Evolutionary conservation across 192 early-diverging fungal genomes (phyloP).

Genomic region (Podochytrium sp.): DNA sequence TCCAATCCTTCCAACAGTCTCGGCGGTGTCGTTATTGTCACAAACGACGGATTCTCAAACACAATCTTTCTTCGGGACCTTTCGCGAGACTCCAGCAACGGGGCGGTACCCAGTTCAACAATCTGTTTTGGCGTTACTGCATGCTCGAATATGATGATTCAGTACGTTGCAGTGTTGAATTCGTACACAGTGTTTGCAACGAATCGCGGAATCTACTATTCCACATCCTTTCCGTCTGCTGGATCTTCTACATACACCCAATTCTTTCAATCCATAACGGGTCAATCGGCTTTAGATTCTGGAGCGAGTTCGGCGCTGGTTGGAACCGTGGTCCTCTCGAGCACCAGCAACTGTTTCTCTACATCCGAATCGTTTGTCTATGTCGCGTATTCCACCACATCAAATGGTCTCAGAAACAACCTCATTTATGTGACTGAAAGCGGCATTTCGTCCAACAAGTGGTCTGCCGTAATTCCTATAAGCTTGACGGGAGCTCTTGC

Average conservation of each 20-base stretch:
- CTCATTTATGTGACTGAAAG: constrained; percentile 22
- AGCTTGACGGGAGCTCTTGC: neutral
- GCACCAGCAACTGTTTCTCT: neutral
- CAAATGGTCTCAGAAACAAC: neutral
- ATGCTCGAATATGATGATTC: neutral
- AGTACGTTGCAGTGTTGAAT: neutral
- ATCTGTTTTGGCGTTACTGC: neutral
- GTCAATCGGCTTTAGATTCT: constrained; percentile 1
- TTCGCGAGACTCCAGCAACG: neutral
- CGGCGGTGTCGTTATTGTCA: neutral
- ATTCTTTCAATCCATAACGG: constrained; percentile 7
- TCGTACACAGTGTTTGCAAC: constrained; percentile 3
- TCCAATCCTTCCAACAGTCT: neutral
- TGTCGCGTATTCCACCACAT: neutral
- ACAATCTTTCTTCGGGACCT: constrained; percentile 5
- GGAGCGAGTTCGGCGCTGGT: neutral
- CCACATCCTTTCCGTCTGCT: neutral
- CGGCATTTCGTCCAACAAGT: neutral
- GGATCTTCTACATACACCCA: neutral
- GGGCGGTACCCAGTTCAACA: neutral
- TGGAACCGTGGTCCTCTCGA: neutral
- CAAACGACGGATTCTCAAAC: neutral
- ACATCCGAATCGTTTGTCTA: neutral
- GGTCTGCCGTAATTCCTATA: neutral
- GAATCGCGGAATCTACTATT: constrained; percentile 16